A percentile compares a stretch with the other conserved stretches of the same genome.
phyloP scores from a whole-genome alignment of 495 filamentous ascomycete species.

The Parathielavia appendiculata region DNA sequence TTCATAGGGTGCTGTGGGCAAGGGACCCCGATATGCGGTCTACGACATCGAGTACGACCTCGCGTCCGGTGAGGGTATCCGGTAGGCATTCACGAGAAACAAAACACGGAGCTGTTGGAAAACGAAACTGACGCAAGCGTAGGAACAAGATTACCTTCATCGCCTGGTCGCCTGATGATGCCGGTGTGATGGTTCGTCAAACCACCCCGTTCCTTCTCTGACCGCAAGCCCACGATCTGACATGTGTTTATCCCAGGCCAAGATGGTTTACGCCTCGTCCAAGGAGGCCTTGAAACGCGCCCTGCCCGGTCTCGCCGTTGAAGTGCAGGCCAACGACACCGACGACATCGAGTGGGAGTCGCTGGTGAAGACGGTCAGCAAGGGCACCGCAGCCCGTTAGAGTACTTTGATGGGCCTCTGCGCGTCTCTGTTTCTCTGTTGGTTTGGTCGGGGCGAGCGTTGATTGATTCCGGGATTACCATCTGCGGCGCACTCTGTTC shows the following conservation, averaged over 20 bases:
- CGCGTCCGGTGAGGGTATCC: conserved; percentile 70
- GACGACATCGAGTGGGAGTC: conserved; percentile 83
- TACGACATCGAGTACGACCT: conserved; percentile 86
- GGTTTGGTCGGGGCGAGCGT: conserved; percentile 9
- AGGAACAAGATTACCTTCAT: conserved; percentile 97
- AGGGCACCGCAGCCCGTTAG: conserved; percentile 51
- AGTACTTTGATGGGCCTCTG: background rate
- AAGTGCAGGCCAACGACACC: conserved; percentile 89
- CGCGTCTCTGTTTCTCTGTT: background rate
- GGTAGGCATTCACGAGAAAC: conserved; percentile 46
- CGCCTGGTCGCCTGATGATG: conserved; percentile 83
- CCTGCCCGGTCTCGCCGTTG: conserved; percentile 69
- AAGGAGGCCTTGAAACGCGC: conserved; percentile 87
- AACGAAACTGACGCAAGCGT: conserved; percentile 21
- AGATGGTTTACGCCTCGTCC: conserved; percentile 97
- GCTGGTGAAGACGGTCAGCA: conserved; percentile 73
- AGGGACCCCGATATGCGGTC: conserved; percentile 86
- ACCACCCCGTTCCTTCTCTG: conserved; percentile 1
- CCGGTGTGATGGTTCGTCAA: conserved; percentile 68
- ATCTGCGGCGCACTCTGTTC: background rate
- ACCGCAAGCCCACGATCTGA: background rate
- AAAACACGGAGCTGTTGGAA: background rate
- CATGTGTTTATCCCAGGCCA: conserved; percentile 48
- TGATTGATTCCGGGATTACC: conserved; percentile 3
- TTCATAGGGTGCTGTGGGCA: conserved; percentile 52